Conservation (phyloP, 352 stramenopile species). For the Blastocystis sp. region DNA sequence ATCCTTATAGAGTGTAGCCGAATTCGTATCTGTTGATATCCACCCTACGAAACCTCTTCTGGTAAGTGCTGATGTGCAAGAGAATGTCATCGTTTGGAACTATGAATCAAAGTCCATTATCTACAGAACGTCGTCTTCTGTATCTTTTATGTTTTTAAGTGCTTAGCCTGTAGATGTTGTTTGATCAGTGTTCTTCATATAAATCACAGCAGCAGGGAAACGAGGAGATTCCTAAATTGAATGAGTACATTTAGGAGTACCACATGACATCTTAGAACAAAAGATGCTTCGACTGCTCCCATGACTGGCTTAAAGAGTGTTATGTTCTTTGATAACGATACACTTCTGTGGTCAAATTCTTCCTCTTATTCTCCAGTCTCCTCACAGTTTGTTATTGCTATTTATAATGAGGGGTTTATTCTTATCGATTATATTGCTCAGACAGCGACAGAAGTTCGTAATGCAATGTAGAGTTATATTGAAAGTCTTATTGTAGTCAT, state of each 20-base stretch:
- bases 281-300: neutral
- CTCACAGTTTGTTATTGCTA: conserved; percentile 38
- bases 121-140: conserved; percentile 33
- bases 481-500: neutral
- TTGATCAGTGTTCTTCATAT: neutral
- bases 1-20: conserved; percentile 38
- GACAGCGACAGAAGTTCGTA: neutral
- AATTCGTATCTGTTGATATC: conserved; percentile 52
- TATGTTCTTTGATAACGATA: conserved; percentile 65
- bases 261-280: neutral
- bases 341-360: conserved; percentile 41
- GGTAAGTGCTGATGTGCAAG: neutral
- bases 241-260: neutral
- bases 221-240: conserved; percentile 30
- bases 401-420: conserved; percentile 39
- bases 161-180: neutral
- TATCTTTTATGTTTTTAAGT: neutral
- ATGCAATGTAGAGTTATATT: neutral
- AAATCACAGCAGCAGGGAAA: neutral
- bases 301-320: conserved; percentile 31
- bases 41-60: conserved; percentile 57
- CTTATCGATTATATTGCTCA: conserved; percentile 65
- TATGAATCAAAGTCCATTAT: conserved; percentile 57
- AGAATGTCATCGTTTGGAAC: conserved; percentile 50
- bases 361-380: neutral